These are phyloP conservation scores for Pseudogymnoascus sp. DNA, from an alignment of 2,329 filamentous ascomycete species.

Conservation along the genomic window DNA sequence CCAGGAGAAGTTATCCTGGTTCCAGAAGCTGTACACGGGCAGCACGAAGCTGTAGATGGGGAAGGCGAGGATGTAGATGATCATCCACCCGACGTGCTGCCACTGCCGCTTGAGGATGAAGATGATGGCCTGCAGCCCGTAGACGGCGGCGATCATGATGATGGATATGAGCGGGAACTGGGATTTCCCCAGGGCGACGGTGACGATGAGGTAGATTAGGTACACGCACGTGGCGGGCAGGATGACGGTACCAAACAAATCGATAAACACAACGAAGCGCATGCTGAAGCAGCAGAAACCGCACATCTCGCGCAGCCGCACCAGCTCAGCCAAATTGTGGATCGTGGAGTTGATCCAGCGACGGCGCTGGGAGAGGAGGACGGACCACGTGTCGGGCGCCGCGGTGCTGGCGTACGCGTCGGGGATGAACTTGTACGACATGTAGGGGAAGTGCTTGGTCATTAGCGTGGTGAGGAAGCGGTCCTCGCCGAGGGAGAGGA, in stretches of 20 bases:
- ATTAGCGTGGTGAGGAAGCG: slow-evolving; percentile 94
- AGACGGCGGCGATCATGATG: slow-evolving; percentile 86
- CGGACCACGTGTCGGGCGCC: slow-evolving; percentile 84
- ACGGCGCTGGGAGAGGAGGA: slow-evolving; percentile 96
- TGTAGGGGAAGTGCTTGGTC: slow-evolving; percentile 93
- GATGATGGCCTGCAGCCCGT: slow-evolving; percentile 92
- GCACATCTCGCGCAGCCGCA: slow-evolving; percentile 86
- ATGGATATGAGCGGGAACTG: slow-evolving; percentile 82
- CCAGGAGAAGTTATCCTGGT: slow-evolving; percentile 99
- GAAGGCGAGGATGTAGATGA: slow-evolving; percentile 85
- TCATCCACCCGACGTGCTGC: slow-evolving; percentile 99
- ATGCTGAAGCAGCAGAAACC: slow-evolving; percentile 99
- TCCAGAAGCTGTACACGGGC: slow-evolving; percentile 93
- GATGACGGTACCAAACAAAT: slow-evolving; percentile 83
- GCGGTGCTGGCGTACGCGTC: slow-evolving; percentile 93
- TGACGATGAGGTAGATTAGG: slow-evolving; percentile 79
- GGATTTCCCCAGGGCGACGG: slow-evolving; percentile 58
- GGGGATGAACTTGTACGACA: slow-evolving; percentile 95
- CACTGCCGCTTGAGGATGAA: slow-evolving; percentile 95
- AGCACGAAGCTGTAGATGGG: slow-evolving; percentile 87
- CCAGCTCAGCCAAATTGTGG: slow-evolving; percentile 93
- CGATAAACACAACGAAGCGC: slow-evolving; percentile 94
- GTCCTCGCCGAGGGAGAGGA: slow-evolving; percentile 90
- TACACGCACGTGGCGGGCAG: slow-evolving; percentile 89
- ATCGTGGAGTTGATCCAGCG: slow-evolving; percentile 99